These are phyloP conservation scores for Ambispora gerdemannii DNA, from an alignment of 192 early-diverging fungal species.

Conservation along the genomic window DNA sequence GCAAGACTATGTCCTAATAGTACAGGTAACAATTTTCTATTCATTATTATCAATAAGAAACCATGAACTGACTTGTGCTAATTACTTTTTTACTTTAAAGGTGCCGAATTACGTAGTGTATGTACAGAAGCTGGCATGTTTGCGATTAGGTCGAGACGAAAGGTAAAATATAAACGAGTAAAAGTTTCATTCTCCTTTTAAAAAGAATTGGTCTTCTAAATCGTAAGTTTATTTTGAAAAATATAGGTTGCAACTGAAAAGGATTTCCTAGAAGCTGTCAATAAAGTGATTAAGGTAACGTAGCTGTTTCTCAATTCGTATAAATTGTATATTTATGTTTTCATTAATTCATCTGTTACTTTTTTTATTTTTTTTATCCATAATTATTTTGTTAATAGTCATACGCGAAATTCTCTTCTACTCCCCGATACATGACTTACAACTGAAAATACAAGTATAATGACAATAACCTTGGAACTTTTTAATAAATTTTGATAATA, in stretches of 20 bases:
- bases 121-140: constrained; percentile 99
- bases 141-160: constrained; percentile 96
- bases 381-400: constrained; percentile 49
- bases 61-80: too few species aligned
- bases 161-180: too few species aligned
- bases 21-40: constrained; percentile 54
- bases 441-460: too few species aligned
- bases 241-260: constrained; percentile 91
- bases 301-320: not conserved
- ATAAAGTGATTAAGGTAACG: constrained; percentile 93
- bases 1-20: constrained; percentile 98
- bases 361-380: not conserved
- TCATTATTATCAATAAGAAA: not conserved
- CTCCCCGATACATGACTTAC: constrained; percentile 87
- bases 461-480: too few species aligned
- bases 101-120: constrained; percentile 96
- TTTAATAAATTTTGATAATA: too few species aligned
- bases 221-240: not conserved
- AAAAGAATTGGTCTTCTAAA: too few species aligned
- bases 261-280: constrained; percentile 98
- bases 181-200: too few species aligned
- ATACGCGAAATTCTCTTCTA: constrained; percentile 98
- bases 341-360: not conserved
- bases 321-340: not conserved
- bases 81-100: not conserved